These are phyloP conservation scores for Ambrosia artemisiifolia DNA, from an alignment of 129 eudicot genomes.

Conservation along the genomic window DNA sequence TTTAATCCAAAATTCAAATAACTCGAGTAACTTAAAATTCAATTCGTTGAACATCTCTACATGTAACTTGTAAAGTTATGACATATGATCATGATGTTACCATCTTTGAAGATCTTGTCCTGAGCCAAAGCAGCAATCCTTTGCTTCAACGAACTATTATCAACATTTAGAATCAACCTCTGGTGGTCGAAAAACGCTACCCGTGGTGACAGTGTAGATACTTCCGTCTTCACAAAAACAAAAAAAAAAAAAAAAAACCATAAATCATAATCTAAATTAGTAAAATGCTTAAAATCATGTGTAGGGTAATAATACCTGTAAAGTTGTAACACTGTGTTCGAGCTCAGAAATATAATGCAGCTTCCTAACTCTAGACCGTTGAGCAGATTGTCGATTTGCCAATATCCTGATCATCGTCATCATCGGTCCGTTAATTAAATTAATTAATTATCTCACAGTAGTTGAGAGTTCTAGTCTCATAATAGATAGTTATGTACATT, in stretches of 20 bases:
- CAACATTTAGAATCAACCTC: conserved; percentile 70
- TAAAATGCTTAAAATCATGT: not conserved
- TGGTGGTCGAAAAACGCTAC: conserved; percentile 85
- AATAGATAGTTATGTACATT: too few species aligned
- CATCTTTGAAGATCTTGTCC: conserved; percentile 88
- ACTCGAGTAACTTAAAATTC: too few species aligned
- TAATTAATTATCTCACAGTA: too few species aligned
- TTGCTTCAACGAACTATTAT: conserved; percentile 81
- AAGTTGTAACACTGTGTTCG: conserved; percentile 48
- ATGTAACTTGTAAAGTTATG: too few species aligned
- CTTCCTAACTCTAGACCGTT: conserved; percentile 83
- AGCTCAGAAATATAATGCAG: conserved; percentile 86
- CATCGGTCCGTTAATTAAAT: not conserved
- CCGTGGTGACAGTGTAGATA: conserved; percentile 80
- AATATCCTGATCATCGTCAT: conserved; percentile 8
- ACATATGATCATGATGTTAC: not conserved
- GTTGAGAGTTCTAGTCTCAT: too few species aligned
- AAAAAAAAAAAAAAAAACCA: too few species aligned
- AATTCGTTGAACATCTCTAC: too few species aligned
- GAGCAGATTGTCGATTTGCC: conserved; percentile 43
- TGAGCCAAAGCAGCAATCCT: conserved; percentile 85
- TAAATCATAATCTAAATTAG: not conserved
- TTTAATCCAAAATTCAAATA: too few species aligned
- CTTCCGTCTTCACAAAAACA: conserved; percentile 54
- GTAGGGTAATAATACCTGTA: conserved; percentile 40